Conservation (phyloP, 768 basidiomycete species). For the Amanita phalloides region DNA sequence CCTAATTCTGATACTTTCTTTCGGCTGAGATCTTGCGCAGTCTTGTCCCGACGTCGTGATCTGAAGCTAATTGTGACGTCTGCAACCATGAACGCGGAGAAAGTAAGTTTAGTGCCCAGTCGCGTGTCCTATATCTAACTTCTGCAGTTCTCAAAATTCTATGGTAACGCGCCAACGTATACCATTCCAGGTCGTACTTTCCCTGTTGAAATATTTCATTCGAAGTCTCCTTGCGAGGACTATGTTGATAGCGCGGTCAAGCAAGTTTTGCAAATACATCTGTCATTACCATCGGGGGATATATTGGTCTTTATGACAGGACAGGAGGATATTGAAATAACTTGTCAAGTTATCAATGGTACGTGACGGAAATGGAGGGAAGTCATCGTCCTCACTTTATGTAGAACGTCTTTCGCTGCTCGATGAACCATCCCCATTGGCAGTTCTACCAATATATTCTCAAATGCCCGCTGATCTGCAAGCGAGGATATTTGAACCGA, state of each 20-base stretch:
- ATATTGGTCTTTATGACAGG: slow-evolving; percentile 99
- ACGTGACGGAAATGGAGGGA: slow-evolving; percentile 7
- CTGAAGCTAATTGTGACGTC: slow-evolving; percentile 96
- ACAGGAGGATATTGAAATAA: slow-evolving; percentile 97
- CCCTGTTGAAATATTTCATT: slow-evolving; percentile 93
- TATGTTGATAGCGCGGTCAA: slow-evolving; percentile 98
- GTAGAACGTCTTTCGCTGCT: slow-evolving; percentile 85
- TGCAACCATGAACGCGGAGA: slow-evolving; percentile 99
- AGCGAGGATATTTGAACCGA: slow-evolving; percentile 95
- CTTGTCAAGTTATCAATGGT: slow-evolving; percentile 92
- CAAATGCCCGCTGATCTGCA: slow-evolving; percentile 99
- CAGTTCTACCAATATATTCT: slow-evolving; percentile 96
- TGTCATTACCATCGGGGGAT: slow-evolving; percentile 88
- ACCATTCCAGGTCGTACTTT: slow-evolving; percentile 91
- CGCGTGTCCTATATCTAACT: not conserved
- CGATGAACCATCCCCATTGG: slow-evolving; percentile 80
- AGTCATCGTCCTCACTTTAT: slow-evolving; percentile 3
- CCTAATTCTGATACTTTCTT: not conserved
- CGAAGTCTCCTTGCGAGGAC: slow-evolving; percentile 97
- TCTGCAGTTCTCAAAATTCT: slow-evolving; percentile 85
- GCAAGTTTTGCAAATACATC: slow-evolving; percentile 93
- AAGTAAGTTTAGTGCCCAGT: slow-evolving; percentile 38
- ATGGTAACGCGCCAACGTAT: slow-evolving; percentile 89
- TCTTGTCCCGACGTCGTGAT: slow-evolving; percentile 84
- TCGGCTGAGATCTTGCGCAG: slow-evolving; percentile 20